These are phyloP conservation scores for Candida ipomoeae DNA, from an alignment of 805 yeast species.

Conservation along the genomic window DNA sequence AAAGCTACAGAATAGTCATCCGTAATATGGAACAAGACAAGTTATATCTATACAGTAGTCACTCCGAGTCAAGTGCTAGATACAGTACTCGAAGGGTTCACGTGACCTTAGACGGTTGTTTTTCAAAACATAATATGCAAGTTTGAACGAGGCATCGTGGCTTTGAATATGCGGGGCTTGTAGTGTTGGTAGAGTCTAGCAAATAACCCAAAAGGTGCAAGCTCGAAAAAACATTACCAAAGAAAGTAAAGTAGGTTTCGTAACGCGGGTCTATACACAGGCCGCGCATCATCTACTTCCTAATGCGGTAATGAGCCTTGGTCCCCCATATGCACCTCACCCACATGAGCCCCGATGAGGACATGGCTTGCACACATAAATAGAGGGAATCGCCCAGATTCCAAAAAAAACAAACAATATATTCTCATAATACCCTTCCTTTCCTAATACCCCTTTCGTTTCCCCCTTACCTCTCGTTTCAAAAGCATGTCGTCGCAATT, in stretches of 20 bases:
- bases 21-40: not conserved
- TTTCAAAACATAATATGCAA: not conserved
- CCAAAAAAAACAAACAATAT: not conserved
- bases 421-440: not conserved
- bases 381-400: not conserved
- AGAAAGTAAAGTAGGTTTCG: not conserved
- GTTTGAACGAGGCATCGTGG: not conserved
- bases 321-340: not conserved
- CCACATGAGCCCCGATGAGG: not conserved
- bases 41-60: no score
- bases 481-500: conserved; percentile 2
- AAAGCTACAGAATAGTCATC: not conserved
- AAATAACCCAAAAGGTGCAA: not conserved
- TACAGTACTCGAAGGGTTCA: no score
- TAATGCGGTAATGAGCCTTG: not conserved
- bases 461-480: no score
- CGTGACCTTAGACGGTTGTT: no score
- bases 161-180: not conserved
- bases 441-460: not conserved
- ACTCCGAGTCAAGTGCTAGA: no score
- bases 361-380: not conserved
- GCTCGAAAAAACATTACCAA: not conserved
- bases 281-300: not conserved
- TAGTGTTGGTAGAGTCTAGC: not conserved
- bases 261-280: not conserved